phyloP scores from a whole-genome alignment of 257 asterid genomes.

The Coffea eugenioides region DNA sequence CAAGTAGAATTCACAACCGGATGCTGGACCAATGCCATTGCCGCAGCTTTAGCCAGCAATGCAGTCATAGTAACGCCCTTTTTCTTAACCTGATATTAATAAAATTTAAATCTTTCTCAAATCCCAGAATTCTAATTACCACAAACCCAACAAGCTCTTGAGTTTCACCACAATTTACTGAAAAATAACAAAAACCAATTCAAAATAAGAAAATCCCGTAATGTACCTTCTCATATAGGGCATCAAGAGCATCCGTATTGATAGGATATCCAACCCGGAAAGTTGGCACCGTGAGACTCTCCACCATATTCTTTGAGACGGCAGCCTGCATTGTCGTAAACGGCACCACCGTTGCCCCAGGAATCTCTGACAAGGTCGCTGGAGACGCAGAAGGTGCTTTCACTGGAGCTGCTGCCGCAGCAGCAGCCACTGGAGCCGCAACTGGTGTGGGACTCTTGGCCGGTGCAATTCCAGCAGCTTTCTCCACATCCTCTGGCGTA shows the following conservation, averaged over 20 bases:
- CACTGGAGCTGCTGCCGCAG: slow-evolving; percentile 22
- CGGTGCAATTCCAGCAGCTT: slow-evolving; percentile 69
- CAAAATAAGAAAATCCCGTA: background rate
- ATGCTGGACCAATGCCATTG: slow-evolving; percentile 82
- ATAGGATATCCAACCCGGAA: slow-evolving; percentile 80
- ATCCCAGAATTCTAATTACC: background rate
- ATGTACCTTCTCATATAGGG: slow-evolving; percentile 67
- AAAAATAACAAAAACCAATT: background rate
- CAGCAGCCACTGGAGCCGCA: slow-evolving; percentile 22
- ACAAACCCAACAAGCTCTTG: background rate
- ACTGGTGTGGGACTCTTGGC: slow-evolving; percentile 36
- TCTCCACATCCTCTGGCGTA: slow-evolving; percentile 86
- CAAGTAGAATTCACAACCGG: slow-evolving; percentile 84
- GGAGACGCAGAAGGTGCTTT: slow-evolving; percentile 29
- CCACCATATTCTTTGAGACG: slow-evolving; percentile 75
- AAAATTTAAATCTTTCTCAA: slow-evolving; percentile 2
- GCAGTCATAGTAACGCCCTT: slow-evolving; percentile 95
- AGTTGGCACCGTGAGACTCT: slow-evolving; percentile 69
- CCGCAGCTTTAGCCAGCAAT: slow-evolving; percentile 85
- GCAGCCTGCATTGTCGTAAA: slow-evolving; percentile 85
- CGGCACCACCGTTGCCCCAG: slow-evolving; percentile 64
- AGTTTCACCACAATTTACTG: background rate
- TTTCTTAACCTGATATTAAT: slow-evolving; percentile 55
- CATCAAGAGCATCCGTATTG: slow-evolving; percentile 66
- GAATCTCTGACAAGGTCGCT: slow-evolving; percentile 51